Base-by-base conservation (phyloP, 331 rosid species). In the Rosa hybrid region DNA sequence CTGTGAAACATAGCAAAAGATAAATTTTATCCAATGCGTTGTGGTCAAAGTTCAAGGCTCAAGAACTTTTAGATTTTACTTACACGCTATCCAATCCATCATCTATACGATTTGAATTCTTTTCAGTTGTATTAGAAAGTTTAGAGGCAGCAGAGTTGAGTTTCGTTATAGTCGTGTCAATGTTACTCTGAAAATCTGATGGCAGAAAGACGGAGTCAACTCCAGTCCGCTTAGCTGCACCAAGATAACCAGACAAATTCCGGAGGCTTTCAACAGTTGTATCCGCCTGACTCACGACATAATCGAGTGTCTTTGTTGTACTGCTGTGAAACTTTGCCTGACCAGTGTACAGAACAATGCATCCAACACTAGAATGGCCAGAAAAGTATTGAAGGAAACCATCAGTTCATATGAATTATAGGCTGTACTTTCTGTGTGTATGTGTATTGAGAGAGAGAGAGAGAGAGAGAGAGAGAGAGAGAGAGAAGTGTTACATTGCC, bases 201-300 rank as follows among this genome's bases (percentile, higher is more conserved):
- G 96, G 91, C 6, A 92, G 96, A 81, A 72, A 25, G 51, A 82
- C 42, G 0, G 81, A 44, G 62, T 82, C 84, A 7, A 90, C 73
- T 34, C 77, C 85, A 14, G 90, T 67, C 18, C 69, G 44, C 85
- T 84, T 88, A 12, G 97, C 92, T 6, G 94, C 87, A 71, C 69
- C 75, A 56, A 92, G 91, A 83, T 81, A 78, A 48, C 4, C 62
- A 11, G 89, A 60, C 70, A 86, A 88, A 13, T 71, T 70, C n/a
- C 68, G 44, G 34, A 90, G 86, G 79, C 41, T 75, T 70, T 83
- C 83, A 27, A 82, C 84, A 6, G 86, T 79, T 9, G 30, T 65
- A 59, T 74, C 71, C 18, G 86, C 87, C 81, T 68, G 86, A 14
- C 62, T 68, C 49, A 83, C 83, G 2, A 90, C 74, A 78, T 41